Percentiles rank a stretch among this genome's conserved stretches.
Evolutionary conservation across 495 filamentous ascomycete species (phyloP).

Genomic region (Hyaloscypha variabilis): DNA sequence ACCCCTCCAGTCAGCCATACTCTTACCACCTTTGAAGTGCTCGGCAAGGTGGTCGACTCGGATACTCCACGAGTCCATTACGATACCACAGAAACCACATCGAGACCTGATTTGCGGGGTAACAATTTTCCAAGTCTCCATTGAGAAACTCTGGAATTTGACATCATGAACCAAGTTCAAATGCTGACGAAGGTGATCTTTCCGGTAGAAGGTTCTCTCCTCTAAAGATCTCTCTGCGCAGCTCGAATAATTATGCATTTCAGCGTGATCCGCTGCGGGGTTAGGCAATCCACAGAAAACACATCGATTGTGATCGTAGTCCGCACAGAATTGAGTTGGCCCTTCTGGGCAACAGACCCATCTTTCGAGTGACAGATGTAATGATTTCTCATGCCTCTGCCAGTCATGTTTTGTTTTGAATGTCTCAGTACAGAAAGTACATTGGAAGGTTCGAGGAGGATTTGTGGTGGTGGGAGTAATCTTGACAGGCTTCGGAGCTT

Average conservation of each 20-base stretch:
- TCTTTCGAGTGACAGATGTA: conserved; percentile 75
- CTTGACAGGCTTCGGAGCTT: conserved; percentile 49
- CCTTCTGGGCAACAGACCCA: conserved; percentile 80
- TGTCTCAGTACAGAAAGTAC: conserved; percentile 81
- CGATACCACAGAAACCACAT: conserved; percentile 70
- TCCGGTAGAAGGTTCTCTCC: conserved; percentile 78
- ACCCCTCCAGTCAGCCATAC: conserved; percentile 73
- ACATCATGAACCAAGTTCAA: conserved; percentile 75
- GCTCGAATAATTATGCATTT: conserved; percentile 69
- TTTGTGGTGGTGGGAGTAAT: conserved; percentile 34
- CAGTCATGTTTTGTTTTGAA: conserved; percentile 87
- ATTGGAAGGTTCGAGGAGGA: conserved; percentile 58
- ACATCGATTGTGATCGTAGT: conserved; percentile 55
- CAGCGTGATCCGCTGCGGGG: conserved; percentile 63
- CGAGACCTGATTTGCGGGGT: conserved; percentile 63
- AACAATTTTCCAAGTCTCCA: conserved; percentile 69
- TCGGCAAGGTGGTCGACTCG: conserved; percentile 66
- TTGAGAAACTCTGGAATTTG: conserved; percentile 58
- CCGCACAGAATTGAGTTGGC: conserved; percentile 31
- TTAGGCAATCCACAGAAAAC: conserved; percentile 66
- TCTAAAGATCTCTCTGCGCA: conserved; percentile 66
- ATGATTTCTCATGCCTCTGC: conserved; percentile 80
- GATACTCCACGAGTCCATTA: conserved; percentile 63
- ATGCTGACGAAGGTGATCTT: conserved; percentile 84
- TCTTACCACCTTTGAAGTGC: conserved; percentile 68